Conservation (phyloP, 2,329 filamentous ascomycete genomes). For the Leptodontidium sp. region DNA sequence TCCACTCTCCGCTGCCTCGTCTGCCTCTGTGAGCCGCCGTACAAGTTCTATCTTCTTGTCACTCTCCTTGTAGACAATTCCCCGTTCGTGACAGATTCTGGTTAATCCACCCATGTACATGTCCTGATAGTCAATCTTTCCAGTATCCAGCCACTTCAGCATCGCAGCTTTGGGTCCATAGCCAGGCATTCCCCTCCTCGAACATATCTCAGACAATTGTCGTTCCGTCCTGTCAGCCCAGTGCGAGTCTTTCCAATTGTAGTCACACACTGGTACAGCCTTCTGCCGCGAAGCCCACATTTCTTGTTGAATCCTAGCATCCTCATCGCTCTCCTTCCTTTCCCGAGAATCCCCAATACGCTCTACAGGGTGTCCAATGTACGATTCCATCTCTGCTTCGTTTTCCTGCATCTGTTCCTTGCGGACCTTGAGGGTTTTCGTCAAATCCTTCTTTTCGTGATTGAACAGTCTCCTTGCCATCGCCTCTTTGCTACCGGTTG, state of each 20-base stretch:
- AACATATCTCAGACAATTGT: constrained; percentile 31
- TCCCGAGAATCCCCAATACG: neutral
- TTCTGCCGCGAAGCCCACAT: constrained; percentile 1
- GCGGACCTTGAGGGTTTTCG: neutral
- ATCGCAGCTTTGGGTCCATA: constrained; percentile 33
- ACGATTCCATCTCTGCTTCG: constrained; percentile 24
- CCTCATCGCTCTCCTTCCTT: neutral
- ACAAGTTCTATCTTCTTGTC: constrained; percentile 33
- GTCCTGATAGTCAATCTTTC: constrained; percentile 34
- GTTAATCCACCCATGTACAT: constrained; percentile 27
- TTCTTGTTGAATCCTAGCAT: neutral
- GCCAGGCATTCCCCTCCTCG: constrained; percentile 29
- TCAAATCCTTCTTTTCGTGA: constrained; percentile 1
- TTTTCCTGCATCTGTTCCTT: constrained; percentile 9
- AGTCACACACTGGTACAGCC: constrained; percentile 28
- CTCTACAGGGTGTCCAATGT: constrained; percentile 30
- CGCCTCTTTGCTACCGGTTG: neutral
- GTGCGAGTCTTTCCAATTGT: constrained; percentile 36
- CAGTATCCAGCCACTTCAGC: constrained; percentile 39
- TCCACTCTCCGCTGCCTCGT: constrained; percentile 23
- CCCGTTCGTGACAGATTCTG: constrained; percentile 23
- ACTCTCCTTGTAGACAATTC: constrained; percentile 21
- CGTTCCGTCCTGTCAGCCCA: constrained; percentile 34
- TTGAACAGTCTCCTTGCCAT: constrained; percentile 3
- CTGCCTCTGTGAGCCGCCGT: constrained; percentile 24